Base-by-base conservation (phyloP, 805 yeast species). In the Hanseniaspora guilliermondii region DNA sequence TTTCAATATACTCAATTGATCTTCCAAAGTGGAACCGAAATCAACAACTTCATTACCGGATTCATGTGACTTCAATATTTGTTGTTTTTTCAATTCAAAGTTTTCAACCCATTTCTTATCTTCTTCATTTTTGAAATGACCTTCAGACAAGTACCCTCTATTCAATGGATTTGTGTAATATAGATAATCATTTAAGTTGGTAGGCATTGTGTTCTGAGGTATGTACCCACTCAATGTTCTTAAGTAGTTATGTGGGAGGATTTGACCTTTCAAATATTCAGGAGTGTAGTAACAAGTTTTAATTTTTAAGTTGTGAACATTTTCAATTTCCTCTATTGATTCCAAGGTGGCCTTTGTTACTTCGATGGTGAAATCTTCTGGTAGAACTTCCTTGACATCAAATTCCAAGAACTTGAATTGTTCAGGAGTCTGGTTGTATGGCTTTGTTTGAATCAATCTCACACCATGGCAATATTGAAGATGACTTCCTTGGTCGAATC, bases 121-220 rank as follows among this genome's bases (percentile, higher is more conserved):
- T 46, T 66, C 64, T 48, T 66, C 61, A 56, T 57, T 65, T 58
- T 65, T 39, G 30, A 50, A 50, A 37, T 42, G 24, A 17, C 48
- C 78, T 61, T 69, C 75, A 50, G 63, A 66, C 63, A 88, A 69
- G 65, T 87, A 91, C 7, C 98, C 98, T 60, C 87, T 77, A 63
- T 79, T 80, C 37, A 73, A 80, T 2, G 76, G 75, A 65, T 80
- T 76, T 48, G 87, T 78, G 70, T 93, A 91, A 68, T 75, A 87
- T 56, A 79, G 79, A 55, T 91, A 81, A 63, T 84, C 87, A 68
- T 86, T 83, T 69, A 85, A 79, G 61, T 78, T 80, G 8, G 83
- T 83, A 14, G 98, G 98, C 68, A 88, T 79, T 1, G 97, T 88
- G 52, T 78, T 81, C 59, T 87, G 66, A 45, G 97, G 97, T 16